Conservation (phyloP, 2,329 filamentous ascomycete genomes). For the Arthrobotrys pseudoclavata region DNA sequence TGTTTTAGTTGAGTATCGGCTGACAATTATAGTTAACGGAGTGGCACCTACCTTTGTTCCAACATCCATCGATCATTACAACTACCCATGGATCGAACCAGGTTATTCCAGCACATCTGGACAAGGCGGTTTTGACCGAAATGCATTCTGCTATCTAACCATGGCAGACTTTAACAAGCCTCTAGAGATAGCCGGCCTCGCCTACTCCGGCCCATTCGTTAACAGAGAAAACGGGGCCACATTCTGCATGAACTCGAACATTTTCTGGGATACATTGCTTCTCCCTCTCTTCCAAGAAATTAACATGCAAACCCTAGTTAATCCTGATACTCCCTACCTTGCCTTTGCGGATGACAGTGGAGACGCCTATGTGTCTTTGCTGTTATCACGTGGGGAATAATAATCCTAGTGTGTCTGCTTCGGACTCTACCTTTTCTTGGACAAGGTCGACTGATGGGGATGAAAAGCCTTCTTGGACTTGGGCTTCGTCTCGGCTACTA, state of each 20-base stretch:
- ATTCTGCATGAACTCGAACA: constrained; percentile 1
- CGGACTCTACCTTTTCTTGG: not conserved
- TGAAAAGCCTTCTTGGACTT: not conserved
- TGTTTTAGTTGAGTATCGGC: too few species aligned
- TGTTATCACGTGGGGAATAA: not conserved
- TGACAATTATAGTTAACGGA: not conserved
- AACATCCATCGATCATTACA: not conserved
- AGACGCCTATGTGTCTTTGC: too few species aligned
- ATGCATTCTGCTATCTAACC: constrained; percentile 1
- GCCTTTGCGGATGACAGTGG: not conserved
- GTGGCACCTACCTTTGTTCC: constrained; percentile 10
- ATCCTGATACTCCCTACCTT: not conserved
- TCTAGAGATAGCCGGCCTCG: not conserved
- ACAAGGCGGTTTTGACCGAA: not conserved
- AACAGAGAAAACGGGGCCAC: not conserved
- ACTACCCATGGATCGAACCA: constrained; percentile 4
- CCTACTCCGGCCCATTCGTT: not conserved
- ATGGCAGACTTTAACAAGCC: constrained; percentile 7
- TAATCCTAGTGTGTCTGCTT: not conserved
- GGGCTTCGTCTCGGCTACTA: not conserved
- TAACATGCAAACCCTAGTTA: not conserved
- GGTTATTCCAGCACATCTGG: not conserved
- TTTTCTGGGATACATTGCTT: constrained; percentile 2
- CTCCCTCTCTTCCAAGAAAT: not conserved
- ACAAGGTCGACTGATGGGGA: not conserved